phyloP scores from a whole-genome alignment of 192 early-diverging fungal species.

The Mortierella alpina region DNA sequence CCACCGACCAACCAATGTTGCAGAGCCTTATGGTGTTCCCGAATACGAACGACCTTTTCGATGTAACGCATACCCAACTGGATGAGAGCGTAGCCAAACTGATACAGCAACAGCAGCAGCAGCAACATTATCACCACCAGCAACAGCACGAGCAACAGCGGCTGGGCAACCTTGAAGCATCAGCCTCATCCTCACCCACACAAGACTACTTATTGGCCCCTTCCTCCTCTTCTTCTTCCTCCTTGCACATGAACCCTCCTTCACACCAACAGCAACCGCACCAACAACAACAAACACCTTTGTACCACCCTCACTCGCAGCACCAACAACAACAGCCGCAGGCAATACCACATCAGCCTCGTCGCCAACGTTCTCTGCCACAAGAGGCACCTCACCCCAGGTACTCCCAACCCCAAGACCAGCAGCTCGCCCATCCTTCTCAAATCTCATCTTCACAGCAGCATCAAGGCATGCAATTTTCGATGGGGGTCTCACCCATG shows the following conservation, averaged over 20 bases:
- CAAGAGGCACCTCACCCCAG: not conserved
- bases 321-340: slow-evolving; percentile 4
- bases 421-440: not conserved
- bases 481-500: slow-evolving; percentile 32
- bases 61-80: slow-evolving; percentile 33
- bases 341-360: not conserved
- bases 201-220: slow-evolving; percentile 64
- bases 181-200: slow-evolving; percentile 24
- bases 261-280: slow-evolving; percentile 9
- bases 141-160: slow-evolving; percentile 5
- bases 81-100: slow-evolving; percentile 28
- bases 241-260: slow-evolving; percentile 20
- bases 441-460: slow-evolving; percentile 11
- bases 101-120: slow-evolving; percentile 34
- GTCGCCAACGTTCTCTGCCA: slow-evolving; percentile 5
- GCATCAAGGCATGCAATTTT: slow-evolving; percentile 35
- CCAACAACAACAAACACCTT: not conserved
- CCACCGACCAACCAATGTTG: slow-evolving; percentile 10
- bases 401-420: not conserved
- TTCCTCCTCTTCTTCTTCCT: slow-evolving; percentile 7
- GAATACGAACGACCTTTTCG: slow-evolving; percentile 31
- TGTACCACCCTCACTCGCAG: slow-evolving; percentile 3
- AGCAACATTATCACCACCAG: slow-evolving; percentile 16
- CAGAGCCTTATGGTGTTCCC: slow-evolving; percentile 42
- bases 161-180: slow-evolving; percentile 1